These are phyloP conservation scores for Scheffersomyces spartinae DNA, from an alignment of 805 yeast genomes.

Conservation along the genomic window DNA sequence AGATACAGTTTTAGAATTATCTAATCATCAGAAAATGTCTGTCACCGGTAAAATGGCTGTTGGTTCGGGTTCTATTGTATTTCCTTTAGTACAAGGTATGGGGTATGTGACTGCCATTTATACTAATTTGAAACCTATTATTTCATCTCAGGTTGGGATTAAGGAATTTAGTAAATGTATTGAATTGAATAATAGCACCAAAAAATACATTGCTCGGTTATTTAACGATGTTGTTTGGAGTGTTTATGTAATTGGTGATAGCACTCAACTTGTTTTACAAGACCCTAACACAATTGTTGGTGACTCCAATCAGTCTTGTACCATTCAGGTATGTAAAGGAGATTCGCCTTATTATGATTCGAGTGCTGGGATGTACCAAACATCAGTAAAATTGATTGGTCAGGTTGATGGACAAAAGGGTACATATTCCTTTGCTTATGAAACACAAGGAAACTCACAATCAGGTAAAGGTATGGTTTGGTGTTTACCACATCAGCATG, in stretches of 20 bases:
- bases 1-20: conserved; percentile 10
- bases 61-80: conserved; percentile 26
- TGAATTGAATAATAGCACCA: conserved; percentile 26
- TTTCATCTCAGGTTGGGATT: conserved; percentile 58
- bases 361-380: conserved; percentile 54
- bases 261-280: conserved; percentile 12
- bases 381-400: conserved; percentile 31
- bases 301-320: conserved; percentile 13
- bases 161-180: conserved; percentile 32
- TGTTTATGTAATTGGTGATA: conserved; percentile 40
- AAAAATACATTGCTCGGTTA: conserved; percentile 44
- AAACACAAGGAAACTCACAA: conserved; percentile 33
- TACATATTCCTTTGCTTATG: conserved; percentile 31
- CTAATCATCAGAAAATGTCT: conserved; percentile 20
- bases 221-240: conserved; percentile 53
- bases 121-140: conserved; percentile 38
- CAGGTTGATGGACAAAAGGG: conserved; percentile 18
- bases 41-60: too few relatives aligned
- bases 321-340: conserved; percentile 18
- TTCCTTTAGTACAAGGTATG: conserved; percentile 71
- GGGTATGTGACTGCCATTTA: conserved; percentile 68
- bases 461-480: conserved; percentile 33
- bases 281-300: conserved; percentile 33
- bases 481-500: conserved; percentile 43
- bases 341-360: conserved; percentile 31